Percentiles rank a stretch among this genome's conserved stretches.
Evolutionary conservation across 257 asterid genomes (phyloP).

Genomic region (Ilex aquifolium): DNA sequence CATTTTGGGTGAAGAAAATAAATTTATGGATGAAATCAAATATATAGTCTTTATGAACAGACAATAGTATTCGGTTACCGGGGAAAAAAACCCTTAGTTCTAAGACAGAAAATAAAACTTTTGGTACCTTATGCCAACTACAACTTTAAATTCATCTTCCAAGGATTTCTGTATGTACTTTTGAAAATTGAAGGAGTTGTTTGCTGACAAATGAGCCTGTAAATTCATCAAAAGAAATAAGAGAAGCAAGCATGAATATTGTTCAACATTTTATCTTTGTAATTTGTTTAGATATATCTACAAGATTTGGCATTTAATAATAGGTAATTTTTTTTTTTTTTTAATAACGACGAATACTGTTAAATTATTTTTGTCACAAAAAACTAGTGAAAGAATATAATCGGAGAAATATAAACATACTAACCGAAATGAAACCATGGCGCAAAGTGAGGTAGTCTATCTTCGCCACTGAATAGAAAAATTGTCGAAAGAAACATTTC

Average conservation of each 20-base stretch:
- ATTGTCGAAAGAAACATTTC: conserved; percentile 75
- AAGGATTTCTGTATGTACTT: conserved; percentile 65
- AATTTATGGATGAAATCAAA: too few species aligned
- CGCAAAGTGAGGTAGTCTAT: conserved; percentile 75
- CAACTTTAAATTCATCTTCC: conserved; percentile 70
- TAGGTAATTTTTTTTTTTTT: too few species aligned
- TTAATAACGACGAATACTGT: too few species aligned
- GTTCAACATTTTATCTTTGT: too few species aligned
- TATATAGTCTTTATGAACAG: too few species aligned
- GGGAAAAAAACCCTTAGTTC: too few species aligned
- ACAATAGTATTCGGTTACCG: too few species aligned
- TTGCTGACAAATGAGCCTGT: conserved; percentile 71
- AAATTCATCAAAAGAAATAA: not conserved
- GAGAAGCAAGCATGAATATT: too few species aligned
- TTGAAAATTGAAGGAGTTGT: conserved; percentile 55
- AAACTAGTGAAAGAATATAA: too few species aligned
- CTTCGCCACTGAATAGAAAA: conserved; percentile 65
- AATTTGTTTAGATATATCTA: not conserved
- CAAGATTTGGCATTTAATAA: not conserved
- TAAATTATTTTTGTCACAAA: too few species aligned
- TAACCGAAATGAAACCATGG: conserved; percentile 72
- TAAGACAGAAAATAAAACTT: not conserved
- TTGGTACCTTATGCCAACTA: conserved; percentile 63
- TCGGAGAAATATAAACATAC: conserved; percentile 2
- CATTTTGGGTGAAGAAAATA: too few species aligned